Conservation (phyloP, 1,139 yeast species). For the Sugiyamaella neomexicana region DNA sequence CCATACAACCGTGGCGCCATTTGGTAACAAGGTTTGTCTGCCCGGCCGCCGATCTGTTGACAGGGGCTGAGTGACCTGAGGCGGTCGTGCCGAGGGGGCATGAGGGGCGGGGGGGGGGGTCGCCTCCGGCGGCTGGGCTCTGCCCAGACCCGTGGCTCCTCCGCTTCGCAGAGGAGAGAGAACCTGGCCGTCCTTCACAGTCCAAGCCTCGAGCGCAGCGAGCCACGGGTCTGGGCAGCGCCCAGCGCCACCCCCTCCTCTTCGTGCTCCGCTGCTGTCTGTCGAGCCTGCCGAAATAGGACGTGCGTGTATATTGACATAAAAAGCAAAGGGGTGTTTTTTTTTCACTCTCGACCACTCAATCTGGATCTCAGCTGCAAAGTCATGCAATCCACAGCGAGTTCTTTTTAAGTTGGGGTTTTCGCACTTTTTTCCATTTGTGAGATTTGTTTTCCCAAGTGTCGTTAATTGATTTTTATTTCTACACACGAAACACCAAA, state of each 20-base stretch:
- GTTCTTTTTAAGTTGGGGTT: conserved; percentile 7
- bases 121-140: not conserved
- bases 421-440: conserved; percentile 5
- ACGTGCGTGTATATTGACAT: not conserved
- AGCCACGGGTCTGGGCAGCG: conserved; percentile 2
- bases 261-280: too few relatives aligned
- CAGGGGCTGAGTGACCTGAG: too few relatives aligned
- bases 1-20: too few relatives aligned
- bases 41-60: too few relatives aligned
- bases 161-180: not conserved
- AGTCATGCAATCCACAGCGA: not conserved
- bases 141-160: not conserved
- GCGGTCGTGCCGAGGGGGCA: too few relatives aligned
- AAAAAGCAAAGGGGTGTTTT: conserved; percentile 2
- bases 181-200: not conserved
- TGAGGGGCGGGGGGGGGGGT: too few relatives aligned
- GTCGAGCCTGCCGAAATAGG: not conserved
- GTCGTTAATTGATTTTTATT: conserved; percentile 3
- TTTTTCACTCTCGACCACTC: conserved; percentile 4
- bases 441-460: not conserved
- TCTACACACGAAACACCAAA: not conserved
- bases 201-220: too few relatives aligned
- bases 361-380: not conserved
- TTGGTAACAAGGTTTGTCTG: too few relatives aligned
- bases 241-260: not conserved